phyloP scores from a whole-genome alignment of 2,329 filamentous ascomycete genomes.

The Pseudocercospora musae region DNA sequence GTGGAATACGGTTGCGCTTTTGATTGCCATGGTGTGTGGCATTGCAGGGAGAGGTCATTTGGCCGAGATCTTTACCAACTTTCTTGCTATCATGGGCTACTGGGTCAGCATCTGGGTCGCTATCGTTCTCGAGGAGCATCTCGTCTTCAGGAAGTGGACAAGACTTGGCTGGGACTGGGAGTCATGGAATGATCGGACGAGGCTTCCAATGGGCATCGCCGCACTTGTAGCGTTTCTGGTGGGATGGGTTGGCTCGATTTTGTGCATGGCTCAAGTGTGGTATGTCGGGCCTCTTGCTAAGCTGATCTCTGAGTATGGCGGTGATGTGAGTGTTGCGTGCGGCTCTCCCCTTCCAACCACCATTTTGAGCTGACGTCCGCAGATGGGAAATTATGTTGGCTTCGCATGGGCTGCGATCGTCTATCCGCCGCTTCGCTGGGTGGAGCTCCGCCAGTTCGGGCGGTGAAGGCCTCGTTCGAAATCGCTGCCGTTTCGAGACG shows the following conservation, averaged over 20 bases:
- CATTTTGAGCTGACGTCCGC: neutral
- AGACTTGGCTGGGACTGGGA: conserved; percentile 57
- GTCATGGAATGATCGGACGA: conserved; percentile 57
- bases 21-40: conserved; percentile 64
- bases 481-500: rapidly evolving
- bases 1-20: conserved; percentile 61
- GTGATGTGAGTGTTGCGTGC: conserved; percentile 46
- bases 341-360: neutral
- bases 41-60: conserved; percentile 60
- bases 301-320: conserved; percentile 56
- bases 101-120: conserved; percentile 65
- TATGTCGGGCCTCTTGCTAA: conserved; percentile 63
- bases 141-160: conserved; percentile 55
- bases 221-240: conserved; percentile 60
- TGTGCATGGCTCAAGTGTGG: conserved; percentile 69
- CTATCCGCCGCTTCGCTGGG: conserved; percentile 53
- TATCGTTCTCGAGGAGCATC: conserved; percentile 60
- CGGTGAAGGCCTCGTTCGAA: conserved; percentile 35
- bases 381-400: conserved; percentile 59
- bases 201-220: conserved; percentile 61
- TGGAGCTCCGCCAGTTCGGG: conserved; percentile 51
- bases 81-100: conserved; percentile 68
- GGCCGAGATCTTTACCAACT: conserved; percentile 65
- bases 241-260: conserved; percentile 62
- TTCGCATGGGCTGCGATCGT: conserved; percentile 58